Percentiles rank a stretch among this genome's conserved stretches.
phyloP scores from a whole-genome alignment of 441 rosid species.

The Lepidium campestre region DNA sequence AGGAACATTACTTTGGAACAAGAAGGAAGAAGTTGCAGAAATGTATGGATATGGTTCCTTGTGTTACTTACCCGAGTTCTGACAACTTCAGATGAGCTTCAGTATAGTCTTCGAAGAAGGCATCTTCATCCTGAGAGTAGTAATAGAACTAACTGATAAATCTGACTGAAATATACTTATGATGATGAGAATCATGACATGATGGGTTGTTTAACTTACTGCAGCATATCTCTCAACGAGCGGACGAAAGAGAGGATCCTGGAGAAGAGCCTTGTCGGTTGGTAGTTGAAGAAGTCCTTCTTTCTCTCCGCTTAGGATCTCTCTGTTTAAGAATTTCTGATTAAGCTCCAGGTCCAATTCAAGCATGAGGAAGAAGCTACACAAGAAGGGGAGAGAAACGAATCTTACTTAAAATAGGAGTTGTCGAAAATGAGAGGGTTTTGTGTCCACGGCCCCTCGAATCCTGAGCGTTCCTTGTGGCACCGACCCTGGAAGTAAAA shows the following conservation, averaged over 20 bases:
- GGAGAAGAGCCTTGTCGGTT: slow-evolving; percentile 48
- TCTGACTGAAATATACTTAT: background rate
- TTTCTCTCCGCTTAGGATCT: slow-evolving; percentile 49
- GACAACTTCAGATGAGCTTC: slow-evolving; percentile 57
- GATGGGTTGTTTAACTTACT: slow-evolving; percentile 27
- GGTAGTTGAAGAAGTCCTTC: slow-evolving; percentile 55
- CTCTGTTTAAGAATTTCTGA: slow-evolving; percentile 27
- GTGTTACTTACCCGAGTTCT: slow-evolving; percentile 42
- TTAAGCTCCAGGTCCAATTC: background rate
- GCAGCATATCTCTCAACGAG: slow-evolving; percentile 48
- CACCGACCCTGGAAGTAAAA: slow-evolving; percentile 44
- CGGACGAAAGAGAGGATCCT: slow-evolving; percentile 41
- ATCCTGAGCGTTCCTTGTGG: slow-evolving; percentile 65
- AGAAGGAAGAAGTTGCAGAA: background rate
- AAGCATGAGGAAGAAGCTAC: background rate
- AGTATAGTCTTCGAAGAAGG: slow-evolving; percentile 41
- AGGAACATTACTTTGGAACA: background rate
- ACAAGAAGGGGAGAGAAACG: background rate
- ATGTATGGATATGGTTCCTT: background rate
- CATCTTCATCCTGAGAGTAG: slow-evolving; percentile 42
- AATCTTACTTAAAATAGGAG: slow-evolving; percentile 46
- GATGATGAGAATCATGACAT: background rate
- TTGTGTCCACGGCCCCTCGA: slow-evolving; percentile 56
- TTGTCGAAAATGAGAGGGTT: slow-evolving; percentile 58
- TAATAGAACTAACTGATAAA: background rate